Evolutionary conservation across 1,284 basidiomycete species (phyloP), one percentile per base, ranked within the genome.

Genomic region (Coriolopsis trogii): DNA sequence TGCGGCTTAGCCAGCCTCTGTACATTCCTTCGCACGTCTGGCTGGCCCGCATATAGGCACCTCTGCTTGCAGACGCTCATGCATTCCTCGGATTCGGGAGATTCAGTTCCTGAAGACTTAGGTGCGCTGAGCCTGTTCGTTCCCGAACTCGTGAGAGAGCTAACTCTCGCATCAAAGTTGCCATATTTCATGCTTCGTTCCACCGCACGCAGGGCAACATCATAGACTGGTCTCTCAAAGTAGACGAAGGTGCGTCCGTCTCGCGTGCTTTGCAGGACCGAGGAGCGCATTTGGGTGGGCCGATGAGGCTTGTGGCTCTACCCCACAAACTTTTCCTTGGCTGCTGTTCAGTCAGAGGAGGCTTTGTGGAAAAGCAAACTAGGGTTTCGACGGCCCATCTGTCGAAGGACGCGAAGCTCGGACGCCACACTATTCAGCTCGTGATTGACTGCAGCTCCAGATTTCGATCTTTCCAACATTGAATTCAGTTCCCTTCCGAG

Each of bases 111-210:
- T 26, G 78, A 79, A 52, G 81, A 84, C 65, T 64, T 80, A 49
- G 76, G 80, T 79, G 46, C 46, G 68, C 63, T 20, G 6, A 12
- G 20, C 21, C 36, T 30, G 12, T 41, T 12, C 2, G 2, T 25
- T 2, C 24, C 5, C 21, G 10, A 16, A 24, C 24, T 10, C 23
- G 15, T 13, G 33, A 6, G n/a, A 8, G 38, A 2, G 6, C 21
- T 20, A 23, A 12, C n/a, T 26, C 10, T n/a, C 26, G 9, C 29
- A 18, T n/a, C 28, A 9, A 24, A 91, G 89, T 89, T 62, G 87
- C 89, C 13, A 86, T 91, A 65, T 91, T 91, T 58, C 89, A 91
- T 70, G 78, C 85, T 29, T 89, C 89, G 13, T 91, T 91, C 62
- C 89, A 91, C 68, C 86, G 88, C 2, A 91, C 89, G 10, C 78